Conservation (phyloP, 2,329 filamentous ascomycete genomes). For the Nemania sp. region DNA sequence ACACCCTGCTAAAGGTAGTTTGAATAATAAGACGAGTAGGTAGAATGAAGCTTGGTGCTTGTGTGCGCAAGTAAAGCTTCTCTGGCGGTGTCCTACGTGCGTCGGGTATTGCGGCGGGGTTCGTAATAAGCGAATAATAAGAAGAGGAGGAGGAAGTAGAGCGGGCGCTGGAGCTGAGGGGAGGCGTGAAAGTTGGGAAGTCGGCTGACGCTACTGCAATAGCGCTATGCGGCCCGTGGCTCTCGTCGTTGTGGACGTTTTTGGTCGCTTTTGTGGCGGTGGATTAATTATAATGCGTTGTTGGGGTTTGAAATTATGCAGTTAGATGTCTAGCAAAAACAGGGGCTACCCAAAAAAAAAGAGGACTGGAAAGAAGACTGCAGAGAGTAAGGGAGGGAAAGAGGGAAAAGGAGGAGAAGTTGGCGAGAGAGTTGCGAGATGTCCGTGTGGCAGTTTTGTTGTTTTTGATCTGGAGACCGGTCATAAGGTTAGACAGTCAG, state of each 20-base stretch:
- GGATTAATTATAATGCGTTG: not conserved
- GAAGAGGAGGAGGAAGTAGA: constrained; percentile 3
- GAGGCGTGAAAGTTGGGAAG: constrained; percentile 30
- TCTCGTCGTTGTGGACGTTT: constrained; percentile 13
- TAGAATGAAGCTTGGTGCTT: constrained; percentile 1
- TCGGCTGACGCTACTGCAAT: constrained; percentile 33
- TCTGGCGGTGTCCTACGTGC: constrained; percentile 20
- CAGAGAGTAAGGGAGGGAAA: no score
- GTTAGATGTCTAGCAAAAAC: not conserved
- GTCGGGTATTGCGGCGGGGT: constrained; percentile 28
- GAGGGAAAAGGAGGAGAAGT: not conserved
- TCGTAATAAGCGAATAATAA: constrained; percentile 6
- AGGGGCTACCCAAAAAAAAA: not conserved
- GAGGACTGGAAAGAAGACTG: not conserved
- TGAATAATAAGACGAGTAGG: not conserved
- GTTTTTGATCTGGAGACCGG: constrained; percentile 26
- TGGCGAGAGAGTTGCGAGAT: not conserved
- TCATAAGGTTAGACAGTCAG: constrained; percentile 35
- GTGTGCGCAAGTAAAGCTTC: constrained; percentile 8
- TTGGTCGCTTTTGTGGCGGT: constrained; percentile 13
- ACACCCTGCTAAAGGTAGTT: not conserved
- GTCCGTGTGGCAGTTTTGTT: constrained; percentile 36
- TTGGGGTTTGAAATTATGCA: not conserved
- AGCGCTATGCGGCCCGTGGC: constrained; percentile 20
- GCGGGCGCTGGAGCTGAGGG: constrained; percentile 33